Evolutionary conservation across 768 basidiomycete genomes (phyloP), one percentile per base, ranked within the genome.

Genomic region (Suillus plorans): DNA sequence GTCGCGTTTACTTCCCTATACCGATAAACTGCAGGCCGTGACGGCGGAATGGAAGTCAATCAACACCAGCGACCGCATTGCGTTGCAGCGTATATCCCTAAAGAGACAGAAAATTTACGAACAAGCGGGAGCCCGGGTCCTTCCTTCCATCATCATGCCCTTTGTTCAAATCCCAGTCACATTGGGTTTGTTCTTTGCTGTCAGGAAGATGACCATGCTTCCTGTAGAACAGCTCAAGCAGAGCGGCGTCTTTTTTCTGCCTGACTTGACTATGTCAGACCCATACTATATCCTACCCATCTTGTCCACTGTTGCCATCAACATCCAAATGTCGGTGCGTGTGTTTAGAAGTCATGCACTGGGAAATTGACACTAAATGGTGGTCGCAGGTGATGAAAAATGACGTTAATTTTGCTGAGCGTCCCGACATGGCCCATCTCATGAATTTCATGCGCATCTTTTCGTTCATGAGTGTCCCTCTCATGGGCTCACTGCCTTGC

Each of bases 151-250:
- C n/a, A 60, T 86, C 18, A 79, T 82, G 62, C 85, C 86, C 9
- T 64, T 95, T 62, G 69, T 89, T 1, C 95, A 97, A 75, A 73
- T 94, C 25, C 87, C 92, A 1, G 80, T 94, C 50, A 89, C 90
- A 55, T 77, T 97, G 39, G 88, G 89, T 16, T 78, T 93, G 79
- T 99, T 99, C 83, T 89, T 94, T 68, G 93, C 86, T 20, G 74
- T 97, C 63, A 87, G 86, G 76, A 80, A 79, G 56, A 83, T 99
- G 80, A 88, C 89, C 69, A 79, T 82, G 58, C 74, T 89, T 53
- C 92, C 93, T 0, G 75, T 97, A 22, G 82, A 82, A 61, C 94
- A 94, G 78, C 74, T 98, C 70, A 82, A 84, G 68, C 79, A 87
- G 66, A 94, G 92, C 64, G 95, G 96, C 0, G 74, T 94, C 37